phyloP scores from a whole-genome alignment of 2,329 filamentous ascomycete species.

The Penicillium sp. region DNA sequence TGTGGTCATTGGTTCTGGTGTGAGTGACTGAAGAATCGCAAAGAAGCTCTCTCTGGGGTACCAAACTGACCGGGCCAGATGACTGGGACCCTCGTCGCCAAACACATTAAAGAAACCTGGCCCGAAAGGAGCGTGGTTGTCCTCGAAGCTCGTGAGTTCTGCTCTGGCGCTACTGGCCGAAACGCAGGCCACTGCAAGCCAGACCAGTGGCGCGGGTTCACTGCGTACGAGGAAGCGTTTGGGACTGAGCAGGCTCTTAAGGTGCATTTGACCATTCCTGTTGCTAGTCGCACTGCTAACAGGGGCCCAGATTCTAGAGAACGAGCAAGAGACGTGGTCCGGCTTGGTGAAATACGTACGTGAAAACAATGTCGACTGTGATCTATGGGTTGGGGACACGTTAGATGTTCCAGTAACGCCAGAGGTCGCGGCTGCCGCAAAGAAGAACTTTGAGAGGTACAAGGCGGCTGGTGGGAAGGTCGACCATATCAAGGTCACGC shows the following conservation, averaged over 20 bases:
- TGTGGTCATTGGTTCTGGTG: slow-evolving; percentile 9
- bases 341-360: slow-evolving; percentile 1
- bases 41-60: no score
- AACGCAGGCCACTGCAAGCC: slow-evolving; percentile 11
- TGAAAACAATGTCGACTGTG: slow-evolving; percentile 13
- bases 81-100: slow-evolving; percentile 5
- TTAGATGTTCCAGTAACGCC: slow-evolving; percentile 9
- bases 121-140: neutral
- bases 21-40: neutral
- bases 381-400: slow-evolving; percentile 13
- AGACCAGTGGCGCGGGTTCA: slow-evolving; percentile 12
- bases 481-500: slow-evolving; percentile 11
- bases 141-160: slow-evolving; percentile 9
- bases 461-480: neutral
- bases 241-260: slow-evolving; percentile 10
- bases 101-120: neutral
- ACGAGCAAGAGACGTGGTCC: slow-evolving; percentile 8
- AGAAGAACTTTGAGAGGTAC: slow-evolving; percentile 4
- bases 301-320: neutral
- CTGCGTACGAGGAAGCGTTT: slow-evolving; percentile 1
- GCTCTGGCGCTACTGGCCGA: slow-evolving; percentile 6
- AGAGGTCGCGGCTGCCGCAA: slow-evolving; percentile 3
- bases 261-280: neutral
- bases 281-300: neutral
- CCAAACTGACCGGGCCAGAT: neutral